Base-by-base conservation (phyloP, 2,329 filamentous ascomycete species). In the Curvularia spicifera region DNA sequence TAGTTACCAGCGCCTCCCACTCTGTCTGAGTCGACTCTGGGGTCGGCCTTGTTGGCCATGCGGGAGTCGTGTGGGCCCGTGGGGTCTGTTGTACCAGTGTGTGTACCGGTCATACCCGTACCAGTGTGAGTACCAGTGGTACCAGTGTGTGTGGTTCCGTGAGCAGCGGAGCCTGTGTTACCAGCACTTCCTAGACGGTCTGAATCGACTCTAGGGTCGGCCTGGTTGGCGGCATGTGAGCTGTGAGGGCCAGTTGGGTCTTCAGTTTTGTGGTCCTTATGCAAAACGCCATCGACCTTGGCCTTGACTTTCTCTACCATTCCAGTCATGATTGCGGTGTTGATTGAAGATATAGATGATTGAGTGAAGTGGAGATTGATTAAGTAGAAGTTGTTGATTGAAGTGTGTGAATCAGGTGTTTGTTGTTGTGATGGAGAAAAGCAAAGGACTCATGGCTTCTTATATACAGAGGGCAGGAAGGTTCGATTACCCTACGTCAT, bases 221-320 rank as follows among this genome's bases (percentile, higher is more conserved):
- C 63, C 57, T 68, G 61, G 65, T 77, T 77, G 13, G 48, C 62
- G 0, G 70, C 26, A 39, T 60, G 55, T 2, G 57, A 66, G 40
- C 66, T 65, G 68, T 78, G 72, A 52, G 74, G 72, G 18, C 72
- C 74, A 40, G 67, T 70, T 10, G 71, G 69, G 58, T 73, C 71
- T 26, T 4, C 6, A 4, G 24, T 26, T 28, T 76, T 71, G 26
- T 5, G 8, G 28, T 31, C 28, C 69, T 75, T 74, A 66, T 74
- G 73, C 49, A 76, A 69, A 57, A 72, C 68, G 35, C 71, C 59
- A 59, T 76, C 73, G 67, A 75, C 74, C 73, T 75, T 76, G 53
- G 69, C 68, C 71, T 76, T 76, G 64, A 76, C 69, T 66, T 76
- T 75, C 3, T 76, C 71, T 37, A 76, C 70, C 44, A 64, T 48